phyloP scores from a whole-genome alignment of 257 asterid species.

The Euphrasia confusa region DNA sequence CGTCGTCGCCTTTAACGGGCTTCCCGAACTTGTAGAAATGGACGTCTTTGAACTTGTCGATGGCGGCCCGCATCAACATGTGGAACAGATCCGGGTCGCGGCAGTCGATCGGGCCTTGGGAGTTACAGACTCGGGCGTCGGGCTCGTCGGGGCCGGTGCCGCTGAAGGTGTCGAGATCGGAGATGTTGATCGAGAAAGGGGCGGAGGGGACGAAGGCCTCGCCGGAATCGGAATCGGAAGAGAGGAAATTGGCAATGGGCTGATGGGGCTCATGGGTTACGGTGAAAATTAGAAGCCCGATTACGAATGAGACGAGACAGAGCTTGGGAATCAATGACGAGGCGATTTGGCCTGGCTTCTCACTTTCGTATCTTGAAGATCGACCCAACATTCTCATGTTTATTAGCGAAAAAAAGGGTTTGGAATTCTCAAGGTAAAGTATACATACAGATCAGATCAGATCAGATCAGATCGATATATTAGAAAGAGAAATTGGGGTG shows the following conservation, averaged over 20 bases:
- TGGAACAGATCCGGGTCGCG: conserved; percentile 77
- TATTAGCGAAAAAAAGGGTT: neutral
- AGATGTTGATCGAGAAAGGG: conserved; percentile 40
- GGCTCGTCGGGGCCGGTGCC: conserved; percentile 21
- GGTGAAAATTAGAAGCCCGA: conserved; percentile 61
- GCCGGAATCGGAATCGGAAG: conserved; percentile 50
- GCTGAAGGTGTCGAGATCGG: conserved; percentile 44
- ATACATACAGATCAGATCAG: no score
- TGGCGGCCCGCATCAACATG: conserved; percentile 66
- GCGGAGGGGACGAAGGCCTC: conserved; percentile 45
- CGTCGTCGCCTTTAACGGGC: conserved; percentile 62
- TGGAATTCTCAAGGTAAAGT: no score
- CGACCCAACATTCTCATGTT: conserved; percentile 33
- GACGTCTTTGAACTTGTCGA: conserved; percentile 60
- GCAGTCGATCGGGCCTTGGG: conserved; percentile 62
- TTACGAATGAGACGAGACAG: conserved; percentile 53
- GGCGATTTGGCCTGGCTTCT: neutral
- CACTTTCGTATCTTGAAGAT: conserved; percentile 36
- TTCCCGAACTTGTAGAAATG: conserved; percentile 75
- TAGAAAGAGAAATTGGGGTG: no score
- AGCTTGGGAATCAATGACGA: conserved; percentile 48
- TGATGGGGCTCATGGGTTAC: conserved; percentile 52
- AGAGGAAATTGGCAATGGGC: conserved; percentile 54
- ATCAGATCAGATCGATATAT: no score
- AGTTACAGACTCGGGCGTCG: conserved; percentile 34